Evolutionary conservation across 352 stramenopile genomes (phyloP), one percentile per base, ranked within the genome.

Genomic region (Hyaloperonospora arabidopsidis): DNA sequence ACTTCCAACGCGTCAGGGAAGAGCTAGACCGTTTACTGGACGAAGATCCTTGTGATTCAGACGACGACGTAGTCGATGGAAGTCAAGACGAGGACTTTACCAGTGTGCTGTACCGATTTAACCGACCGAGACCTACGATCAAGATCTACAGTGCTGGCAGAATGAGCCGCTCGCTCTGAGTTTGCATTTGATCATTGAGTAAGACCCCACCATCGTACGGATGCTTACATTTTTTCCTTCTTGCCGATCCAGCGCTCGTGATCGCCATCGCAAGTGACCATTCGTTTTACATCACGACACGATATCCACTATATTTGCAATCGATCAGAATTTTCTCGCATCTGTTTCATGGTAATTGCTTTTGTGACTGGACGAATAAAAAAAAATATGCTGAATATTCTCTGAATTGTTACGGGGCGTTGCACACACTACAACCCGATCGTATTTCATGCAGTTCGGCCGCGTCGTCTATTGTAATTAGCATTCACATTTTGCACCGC

Each of bases 21-120:
- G 57, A 70, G 28, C 45, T 70, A 32, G 49, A 67, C 32, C 57
- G 58, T 1, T 52, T 70, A 17, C 45, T 70, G 14, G 58, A 70
- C 17, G 62, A 67, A 51, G 57, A 45, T 17, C 41, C 63, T 7
- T 12, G 21, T n/a, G 57, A 66, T 53, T 32, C 35, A 1, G 50
- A 61, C 2, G 44, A 53, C 29, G 41, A 54, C 1, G 18, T 8
- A 2, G 10, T 29, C 12, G 21, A 51, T 44, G 32, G 59, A 29
- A 21, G 0, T 21, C 39, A 51, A 45, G 39, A 44, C 28, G 7
- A 22, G 18, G 49, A 39, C 52, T 52, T 40, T 21, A 55, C 47
- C 38, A 32, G 51, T 17, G 28, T 59, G 46, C 36, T 52, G 40
- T 32, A 54, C 17, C 19, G 40, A 43, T 2, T 19, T 25, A 22